phyloP scores from a whole-genome alignment of 805 yeast species.

The Ogataea zsoltii region DNA sequence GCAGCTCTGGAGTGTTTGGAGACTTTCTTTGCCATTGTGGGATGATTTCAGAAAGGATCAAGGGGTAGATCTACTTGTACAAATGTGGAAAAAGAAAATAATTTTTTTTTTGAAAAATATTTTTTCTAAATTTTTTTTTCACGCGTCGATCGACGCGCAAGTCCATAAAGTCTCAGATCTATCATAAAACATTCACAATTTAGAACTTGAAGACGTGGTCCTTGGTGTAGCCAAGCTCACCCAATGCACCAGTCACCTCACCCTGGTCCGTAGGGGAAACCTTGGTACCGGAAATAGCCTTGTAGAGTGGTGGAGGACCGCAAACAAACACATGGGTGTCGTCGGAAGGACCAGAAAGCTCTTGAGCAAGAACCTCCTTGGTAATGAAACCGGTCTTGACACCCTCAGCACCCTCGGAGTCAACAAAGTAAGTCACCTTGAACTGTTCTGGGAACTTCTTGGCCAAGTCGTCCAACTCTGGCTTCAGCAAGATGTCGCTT shows the following conservation, averaged over 20 bases:
- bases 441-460: conserved; percentile 75
- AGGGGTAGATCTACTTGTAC: not conserved
- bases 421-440: conserved; percentile 76
- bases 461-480: conserved; percentile 71
- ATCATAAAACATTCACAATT: conserved; percentile 4
- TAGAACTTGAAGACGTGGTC: conserved; percentile 89
- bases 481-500: conserved; percentile 78
- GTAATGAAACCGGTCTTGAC: conserved; percentile 76
- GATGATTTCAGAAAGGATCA: not conserved
- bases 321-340: conserved; percentile 82
- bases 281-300: conserved; percentile 85
- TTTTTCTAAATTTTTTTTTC: not conserved
- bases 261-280: conserved; percentile 91
- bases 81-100: not conserved
- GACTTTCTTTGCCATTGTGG: conserved; percentile 36
- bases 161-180: not conserved
- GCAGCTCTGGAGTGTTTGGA: conserved; percentile 79
- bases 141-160: not conserved
- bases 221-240: conserved; percentile 84
- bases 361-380: conserved; percentile 64
- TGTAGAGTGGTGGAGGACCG: conserved; percentile 93
- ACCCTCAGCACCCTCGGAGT: conserved; percentile 50
- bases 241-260: conserved; percentile 83
- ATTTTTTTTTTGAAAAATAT: not conserved
- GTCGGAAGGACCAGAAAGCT: conserved; percentile 63